These are phyloP conservation scores for Hyphopichia fennica DNA, from an alignment of 1,139 yeast genomes.

Conservation along the genomic window DNA sequence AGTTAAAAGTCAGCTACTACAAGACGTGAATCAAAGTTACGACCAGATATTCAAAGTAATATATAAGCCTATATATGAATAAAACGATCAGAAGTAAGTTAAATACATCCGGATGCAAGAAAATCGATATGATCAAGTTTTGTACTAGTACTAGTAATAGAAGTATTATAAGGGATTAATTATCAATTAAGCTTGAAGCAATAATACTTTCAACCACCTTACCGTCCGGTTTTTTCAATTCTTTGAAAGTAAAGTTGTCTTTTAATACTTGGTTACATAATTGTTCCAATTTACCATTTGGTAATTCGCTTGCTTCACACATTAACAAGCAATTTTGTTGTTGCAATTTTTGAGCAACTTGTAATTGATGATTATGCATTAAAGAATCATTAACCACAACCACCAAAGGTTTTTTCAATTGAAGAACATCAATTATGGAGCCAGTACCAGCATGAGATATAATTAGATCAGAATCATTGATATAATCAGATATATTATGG, in stretches of 20 bases:
- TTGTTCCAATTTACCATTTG: background rate
- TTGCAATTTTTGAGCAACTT: constrained; percentile 65
- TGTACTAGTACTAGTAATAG: no score
- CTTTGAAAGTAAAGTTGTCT: background rate
- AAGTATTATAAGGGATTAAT: no score
- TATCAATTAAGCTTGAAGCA: constrained; percentile 3
- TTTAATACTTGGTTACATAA: background rate
- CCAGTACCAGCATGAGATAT: constrained; percentile 96
- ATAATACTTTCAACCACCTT: constrained; percentile 3
- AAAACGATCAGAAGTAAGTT: no score
- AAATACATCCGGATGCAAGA: no score
- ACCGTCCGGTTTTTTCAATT: background rate
- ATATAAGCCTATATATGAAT: no score
- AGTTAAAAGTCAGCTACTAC: no score
- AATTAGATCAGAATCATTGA: constrained; percentile 52
- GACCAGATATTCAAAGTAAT: no score
- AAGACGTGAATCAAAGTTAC: no score
- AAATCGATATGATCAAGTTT: no score
- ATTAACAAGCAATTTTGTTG: constrained; percentile 13
- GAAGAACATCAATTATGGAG: constrained; percentile 75
- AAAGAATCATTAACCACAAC: constrained; percentile 69
- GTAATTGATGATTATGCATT: constrained; percentile 86
- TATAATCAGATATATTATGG: constrained; percentile 35
- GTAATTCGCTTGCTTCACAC: background rate
- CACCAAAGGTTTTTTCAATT: constrained; percentile 55